Evolutionary conservation across 306 rosid genomes (phyloP).

Genomic region (Urtica urens): DNA sequence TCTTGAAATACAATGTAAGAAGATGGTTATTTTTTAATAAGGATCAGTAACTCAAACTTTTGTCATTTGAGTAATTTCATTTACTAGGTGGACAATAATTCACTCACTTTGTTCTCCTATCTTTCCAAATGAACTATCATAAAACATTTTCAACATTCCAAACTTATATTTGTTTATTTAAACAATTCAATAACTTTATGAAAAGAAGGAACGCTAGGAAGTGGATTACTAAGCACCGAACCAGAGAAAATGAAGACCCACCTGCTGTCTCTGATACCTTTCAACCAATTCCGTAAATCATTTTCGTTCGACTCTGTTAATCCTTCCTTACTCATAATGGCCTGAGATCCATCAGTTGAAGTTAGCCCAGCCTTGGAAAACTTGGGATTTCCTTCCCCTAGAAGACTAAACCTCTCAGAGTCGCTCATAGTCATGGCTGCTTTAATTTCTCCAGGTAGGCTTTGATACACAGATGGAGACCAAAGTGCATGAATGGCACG

Average conservation of each 20-base stretch:
- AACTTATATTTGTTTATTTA: too few relatives aligned
- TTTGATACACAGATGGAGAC: slow-evolving; percentile 62
- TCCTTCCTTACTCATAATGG: slow-evolving; percentile 50
- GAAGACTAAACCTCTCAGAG: slow-evolving; percentile 66
- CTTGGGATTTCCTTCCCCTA: slow-evolving; percentile 85
- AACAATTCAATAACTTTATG: not conserved
- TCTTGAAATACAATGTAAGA: too few relatives aligned
- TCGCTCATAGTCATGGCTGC: slow-evolving; percentile 84
- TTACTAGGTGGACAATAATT: too few relatives aligned
- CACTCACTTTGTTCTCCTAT: too few relatives aligned
- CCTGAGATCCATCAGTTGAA: slow-evolving; percentile 38
- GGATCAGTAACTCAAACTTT: too few relatives aligned
- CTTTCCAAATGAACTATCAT: too few relatives aligned
- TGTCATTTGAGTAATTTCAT: too few relatives aligned
- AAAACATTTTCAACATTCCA: too few relatives aligned
- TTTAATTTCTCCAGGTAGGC: slow-evolving; percentile 67
- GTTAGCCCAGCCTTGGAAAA: slow-evolving; percentile 38
- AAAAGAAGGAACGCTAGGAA: not conserved
- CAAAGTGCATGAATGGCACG: slow-evolving; percentile 80
- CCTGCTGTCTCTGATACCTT: slow-evolving; percentile 95
- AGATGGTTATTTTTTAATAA: too few relatives aligned
- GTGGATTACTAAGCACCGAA: not conserved
- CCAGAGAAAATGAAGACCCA: slow-evolving; percentile 24
- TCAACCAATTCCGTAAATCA: slow-evolving; percentile 84
- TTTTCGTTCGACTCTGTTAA: slow-evolving; percentile 50